Base-by-base conservation (phyloP, 1,139 yeast species). In the Blastobotrys serpentis region DNA sequence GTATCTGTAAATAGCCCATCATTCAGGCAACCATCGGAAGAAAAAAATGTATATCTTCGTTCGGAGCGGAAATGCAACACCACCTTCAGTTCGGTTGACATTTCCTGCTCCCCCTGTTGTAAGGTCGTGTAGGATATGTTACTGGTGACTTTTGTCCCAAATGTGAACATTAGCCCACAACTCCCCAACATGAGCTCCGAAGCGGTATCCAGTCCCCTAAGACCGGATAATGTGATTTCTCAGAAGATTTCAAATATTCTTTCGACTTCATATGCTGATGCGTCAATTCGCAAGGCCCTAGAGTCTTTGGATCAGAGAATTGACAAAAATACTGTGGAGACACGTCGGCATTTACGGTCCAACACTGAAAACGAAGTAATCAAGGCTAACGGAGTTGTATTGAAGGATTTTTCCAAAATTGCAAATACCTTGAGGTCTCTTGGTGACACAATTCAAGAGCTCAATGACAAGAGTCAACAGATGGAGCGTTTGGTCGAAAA, bases 341-440 rank as follows among this genome's bases (percentile, higher is more conserved):
- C 60, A 42, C 75, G 81, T 65, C 75, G 85, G 56, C 76, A 79
- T 43, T 69, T 88, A 49, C 73, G 88, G 47, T 81, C 88, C 41
- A 79, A 78, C 46, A 73, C 88, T 13, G 96, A 88, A 59, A 73
- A 74, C n/a, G 89, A 86, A 50, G 70, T 87, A 39, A 70, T 88
- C 49, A 79, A 76, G 54, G 79, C 79, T 48, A 87, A 86, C 57
- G 70, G 79, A 3, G 60, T 67, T 13, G 72, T 81, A 0, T 69
- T 89, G 47, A 80, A 78, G 56, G 86, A 81, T 49, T 86, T 82
- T 57, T 69, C 84, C 29, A 70, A 70, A 43, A 61, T 71, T 1
- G 68, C 84, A 11, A 67, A 69, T 34, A 70, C 67, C 14, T 63
- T 86, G 48, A 75, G 77, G 22, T 55, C 61, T 0, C 66, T 78